Evolutionary conservation across 2,329 filamentous ascomycete genomes (phyloP).

Genomic region (Cladobotryum protrusum): DNA sequence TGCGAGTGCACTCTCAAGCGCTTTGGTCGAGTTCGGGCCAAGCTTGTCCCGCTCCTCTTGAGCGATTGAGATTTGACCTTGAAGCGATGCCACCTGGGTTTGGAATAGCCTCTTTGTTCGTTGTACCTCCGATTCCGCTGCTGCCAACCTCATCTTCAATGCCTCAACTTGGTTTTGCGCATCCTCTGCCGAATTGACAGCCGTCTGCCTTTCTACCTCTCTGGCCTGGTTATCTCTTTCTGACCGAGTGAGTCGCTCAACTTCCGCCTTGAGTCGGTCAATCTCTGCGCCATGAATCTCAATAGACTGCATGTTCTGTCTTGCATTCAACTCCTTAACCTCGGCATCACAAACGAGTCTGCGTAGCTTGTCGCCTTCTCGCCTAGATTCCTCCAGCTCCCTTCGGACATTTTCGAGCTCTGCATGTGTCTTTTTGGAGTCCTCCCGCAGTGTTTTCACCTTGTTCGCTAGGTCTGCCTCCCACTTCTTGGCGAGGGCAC

Average conservation of each 20-base stretch:
- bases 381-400: slow-evolving; percentile 51
- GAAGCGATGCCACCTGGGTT: slow-evolving; percentile 42
- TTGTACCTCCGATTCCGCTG: slow-evolving; percentile 41
- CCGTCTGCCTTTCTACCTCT: slow-evolving; percentile 53
- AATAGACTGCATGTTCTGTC: slow-evolving; percentile 58
- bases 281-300: slow-evolving; percentile 57
- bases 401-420: slow-evolving; percentile 52
- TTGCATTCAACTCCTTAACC: slow-evolving; percentile 56
- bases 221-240: slow-evolving; percentile 59
- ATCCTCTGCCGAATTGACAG: slow-evolving; percentile 51
- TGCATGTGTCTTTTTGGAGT: slow-evolving; percentile 57
- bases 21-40: slow-evolving; percentile 26
- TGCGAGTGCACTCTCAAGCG: slow-evolving; percentile 40
- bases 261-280: slow-evolving; percentile 51
- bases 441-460: slow-evolving; percentile 59
- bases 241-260: slow-evolving; percentile 53
- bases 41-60: slow-evolving; percentile 22
- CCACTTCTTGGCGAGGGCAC: slow-evolving; percentile 70
- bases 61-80: slow-evolving; percentile 38
- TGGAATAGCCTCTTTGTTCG: slow-evolving; percentile 39
- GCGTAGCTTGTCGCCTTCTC: slow-evolving; percentile 59
- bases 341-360: slow-evolving; percentile 63
- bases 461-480: slow-evolving; percentile 65
- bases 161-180: slow-evolving; percentile 54
- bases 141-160: slow-evolving; percentile 51